Percentiles rank a stretch among this genome's conserved stretches.
These are phyloP conservation scores for Termitomyces sp. DNA, from an alignment of 768 basidiomycete genomes.

Conservation along the genomic window DNA sequence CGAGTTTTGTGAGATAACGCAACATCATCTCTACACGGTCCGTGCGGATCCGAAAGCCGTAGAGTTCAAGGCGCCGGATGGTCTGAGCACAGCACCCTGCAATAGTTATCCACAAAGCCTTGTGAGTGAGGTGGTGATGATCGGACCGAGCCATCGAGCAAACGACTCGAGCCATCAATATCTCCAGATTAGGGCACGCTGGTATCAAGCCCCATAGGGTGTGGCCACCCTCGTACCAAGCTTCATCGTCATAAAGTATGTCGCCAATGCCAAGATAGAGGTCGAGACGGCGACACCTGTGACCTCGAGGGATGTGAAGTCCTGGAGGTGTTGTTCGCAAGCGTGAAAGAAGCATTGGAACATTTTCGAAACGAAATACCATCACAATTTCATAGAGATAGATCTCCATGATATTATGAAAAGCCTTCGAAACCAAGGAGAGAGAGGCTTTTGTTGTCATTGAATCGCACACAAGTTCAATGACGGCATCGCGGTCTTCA, in stretches of 20 bases:
- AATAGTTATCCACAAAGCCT: constrained; percentile 2
- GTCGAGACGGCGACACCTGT: background rate
- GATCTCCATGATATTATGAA: background rate
- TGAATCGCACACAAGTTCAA: constrained; percentile 4
- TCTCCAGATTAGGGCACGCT: background rate
- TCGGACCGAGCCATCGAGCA: too few species aligned
- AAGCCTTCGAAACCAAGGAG: constrained; percentile 1
- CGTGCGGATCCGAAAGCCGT: background rate
- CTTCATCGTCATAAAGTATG: background rate
- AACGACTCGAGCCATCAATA: background rate
- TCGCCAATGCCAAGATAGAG: background rate
- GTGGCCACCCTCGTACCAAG: too few species aligned
- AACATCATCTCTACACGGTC: constrained; percentile 2
- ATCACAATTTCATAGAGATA: constrained; percentile 1
- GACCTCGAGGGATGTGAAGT: background rate
- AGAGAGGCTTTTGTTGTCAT: background rate
- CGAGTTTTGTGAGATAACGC: constrained; percentile 4
- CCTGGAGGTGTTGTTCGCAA: background rate
- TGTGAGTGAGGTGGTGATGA: background rate
- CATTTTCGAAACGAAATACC: background rate
- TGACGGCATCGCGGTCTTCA: background rate
- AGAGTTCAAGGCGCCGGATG: background rate
- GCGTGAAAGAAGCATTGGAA: background rate
- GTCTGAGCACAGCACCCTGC: background rate
- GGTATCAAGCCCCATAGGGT: background rate